A percentile compares a stretch with the other conserved stretches of the same genome.
Evolutionary conservation across 805 yeast genomes (phyloP).

Genomic region (Isabelozyma pseudorhagii): DNA sequence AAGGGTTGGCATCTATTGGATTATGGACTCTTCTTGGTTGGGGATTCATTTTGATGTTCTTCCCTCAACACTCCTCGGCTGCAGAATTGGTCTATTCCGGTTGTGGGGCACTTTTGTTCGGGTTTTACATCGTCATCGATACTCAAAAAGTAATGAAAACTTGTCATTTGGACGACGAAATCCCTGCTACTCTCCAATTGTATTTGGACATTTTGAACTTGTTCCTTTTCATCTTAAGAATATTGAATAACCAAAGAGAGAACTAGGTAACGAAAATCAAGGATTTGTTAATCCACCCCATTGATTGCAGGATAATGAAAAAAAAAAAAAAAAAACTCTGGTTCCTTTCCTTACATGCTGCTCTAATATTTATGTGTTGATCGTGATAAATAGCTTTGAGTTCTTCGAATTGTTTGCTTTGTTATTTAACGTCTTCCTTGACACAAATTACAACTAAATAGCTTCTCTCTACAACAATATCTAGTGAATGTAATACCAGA

Average conservation of each 20-base stretch:
- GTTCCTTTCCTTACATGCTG: too few relatives aligned
- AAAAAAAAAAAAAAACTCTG: too few relatives aligned
- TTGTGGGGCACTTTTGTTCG: conserved; percentile 71
- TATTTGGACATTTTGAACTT: conserved; percentile 82
- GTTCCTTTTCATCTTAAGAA: conserved; percentile 71
- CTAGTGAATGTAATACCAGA: too few relatives aligned
- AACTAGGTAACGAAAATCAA: background rate
- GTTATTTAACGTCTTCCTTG: too few relatives aligned
- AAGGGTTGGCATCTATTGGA: conserved; percentile 51
- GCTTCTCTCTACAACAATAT: too few relatives aligned
- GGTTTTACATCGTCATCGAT: conserved; percentile 71
- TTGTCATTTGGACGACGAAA: conserved; percentile 78
- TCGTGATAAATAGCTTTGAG: too few relatives aligned
- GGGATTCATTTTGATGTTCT: conserved; percentile 67
- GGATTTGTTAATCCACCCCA: too few relatives aligned
- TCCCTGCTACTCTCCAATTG: conserved; percentile 73
- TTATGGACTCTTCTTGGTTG: conserved; percentile 69
- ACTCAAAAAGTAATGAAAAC: conserved; percentile 77
- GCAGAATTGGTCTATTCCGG: conserved; percentile 66
- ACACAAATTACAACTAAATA: too few relatives aligned
- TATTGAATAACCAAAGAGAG: conserved; percentile 35
- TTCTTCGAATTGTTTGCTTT: too few relatives aligned
- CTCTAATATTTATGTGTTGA: too few relatives aligned
- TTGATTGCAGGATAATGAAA: too few relatives aligned
- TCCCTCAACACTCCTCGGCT: conserved; percentile 51